phyloP scores from a whole-genome alignment of 768 basidiomycete species.

The Gymnopilus junonius region DNA sequence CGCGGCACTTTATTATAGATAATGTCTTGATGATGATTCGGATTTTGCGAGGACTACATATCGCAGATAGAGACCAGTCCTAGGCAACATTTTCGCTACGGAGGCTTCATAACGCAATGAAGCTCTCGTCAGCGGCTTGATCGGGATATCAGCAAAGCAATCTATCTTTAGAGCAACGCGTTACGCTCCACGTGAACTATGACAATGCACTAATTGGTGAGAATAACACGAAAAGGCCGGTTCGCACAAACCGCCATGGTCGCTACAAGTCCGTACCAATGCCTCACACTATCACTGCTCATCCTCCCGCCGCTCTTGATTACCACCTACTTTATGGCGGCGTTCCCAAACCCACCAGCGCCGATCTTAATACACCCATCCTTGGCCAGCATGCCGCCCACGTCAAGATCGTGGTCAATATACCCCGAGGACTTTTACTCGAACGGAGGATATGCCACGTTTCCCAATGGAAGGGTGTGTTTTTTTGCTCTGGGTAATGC shows the following conservation, averaged over 20 bases:
- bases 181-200: constrained; percentile 1
- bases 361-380: constrained; percentile 57
- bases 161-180: background rate
- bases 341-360: constrained; percentile 65
- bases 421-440: constrained; percentile 75
- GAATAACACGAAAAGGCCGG: constrained; percentile 6
- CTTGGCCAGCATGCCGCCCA: constrained; percentile 59
- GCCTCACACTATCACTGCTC: constrained; percentile 58
- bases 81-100: too few relatives aligned
- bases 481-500: constrained; percentile 5
- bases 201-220: constrained; percentile 3
- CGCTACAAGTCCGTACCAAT: constrained; percentile 43
- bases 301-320: constrained; percentile 65
- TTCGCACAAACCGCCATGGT: constrained; percentile 28
- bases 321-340: constrained; percentile 61
- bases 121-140: background rate
- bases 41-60: too few relatives aligned
- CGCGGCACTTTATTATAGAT: too few relatives aligned
- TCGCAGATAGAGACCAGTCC: too few relatives aligned
- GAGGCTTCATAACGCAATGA: too few relatives aligned
- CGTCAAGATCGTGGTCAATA: constrained; percentile 64
- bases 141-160: background rate
- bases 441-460: constrained; percentile 63
- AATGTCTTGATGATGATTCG: too few relatives aligned
- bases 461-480: constrained; percentile 69